Base-by-base conservation (phyloP, 306 rosid genomes). In the Malus sieversii region DNA sequence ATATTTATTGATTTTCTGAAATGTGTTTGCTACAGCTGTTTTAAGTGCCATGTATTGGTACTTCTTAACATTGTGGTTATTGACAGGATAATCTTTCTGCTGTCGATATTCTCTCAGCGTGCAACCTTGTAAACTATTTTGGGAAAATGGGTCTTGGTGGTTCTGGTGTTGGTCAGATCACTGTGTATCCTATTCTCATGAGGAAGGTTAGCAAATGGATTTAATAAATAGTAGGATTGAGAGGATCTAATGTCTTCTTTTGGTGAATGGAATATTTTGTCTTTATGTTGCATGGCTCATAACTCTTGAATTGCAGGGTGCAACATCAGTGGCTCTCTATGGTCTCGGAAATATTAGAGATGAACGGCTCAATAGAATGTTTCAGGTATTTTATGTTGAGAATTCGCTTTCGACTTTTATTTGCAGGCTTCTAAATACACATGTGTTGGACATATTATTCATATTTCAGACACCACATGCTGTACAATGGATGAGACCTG, bases 331-430 rank as follows among this genome's bases (percentile, higher is more conserved):
- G 75, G 98, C 98, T 76, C 86, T 95, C 38, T 95, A 92, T 79
- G 98, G 98, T 80, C 96, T 95, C 44, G 98, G 98, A 66, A 95
- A 95, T 83, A 95, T 95, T 69, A 87, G 98, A 83, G 98, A 95
- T 86, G 98, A 95, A 82, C 80, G 98, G 84, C 96, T 95, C 68
- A 95, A 92, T 87, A 87, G 98, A 85, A 95, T 95, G 97, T 92
- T 95, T 89, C 98, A 95, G 88, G 98, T 95, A 88, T 64, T 83
- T 75, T 59, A 27, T 62, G 69, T 23, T 71, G 33, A 58, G 29
- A 63, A 45, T 73, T 40, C 73, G 12, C 70, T 82, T 77, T 84
- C 75, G 57, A 42, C 72, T 60, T 79, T 62, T 75, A 75, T 18
- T 73, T 53, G 6, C 20, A 14, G 57, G 76, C 73, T 78, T 60